Conservation (phyloP, 257 asterid species). For the Scutellaria barbata region DNA sequence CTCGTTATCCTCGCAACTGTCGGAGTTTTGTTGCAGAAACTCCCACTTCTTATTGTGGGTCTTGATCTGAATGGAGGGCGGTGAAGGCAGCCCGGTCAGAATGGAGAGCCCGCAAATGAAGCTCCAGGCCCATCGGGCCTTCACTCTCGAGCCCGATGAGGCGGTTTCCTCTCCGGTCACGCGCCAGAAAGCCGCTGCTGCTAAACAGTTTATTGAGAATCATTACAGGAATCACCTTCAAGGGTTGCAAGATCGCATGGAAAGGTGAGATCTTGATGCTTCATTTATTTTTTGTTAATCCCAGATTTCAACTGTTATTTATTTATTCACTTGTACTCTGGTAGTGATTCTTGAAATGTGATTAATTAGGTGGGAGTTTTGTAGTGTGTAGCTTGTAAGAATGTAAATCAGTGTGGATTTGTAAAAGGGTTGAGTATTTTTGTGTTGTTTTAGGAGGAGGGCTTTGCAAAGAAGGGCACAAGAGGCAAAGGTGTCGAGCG, state of each 20-base stretch:
- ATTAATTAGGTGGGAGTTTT: neutral
- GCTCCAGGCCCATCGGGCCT: slow-evolving; percentile 49
- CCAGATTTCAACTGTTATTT: slow-evolving; percentile 19
- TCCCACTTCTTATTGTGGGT: slow-evolving; percentile 13
- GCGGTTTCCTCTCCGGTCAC: slow-evolving; percentile 93
- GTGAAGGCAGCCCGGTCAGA: slow-evolving; percentile 60
- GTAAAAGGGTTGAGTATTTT: slow-evolving; percentile 7
- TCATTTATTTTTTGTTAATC: slow-evolving; percentile 7
- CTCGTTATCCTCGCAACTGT: slow-evolving; percentile 41
- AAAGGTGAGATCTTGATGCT: slow-evolving; percentile 55
- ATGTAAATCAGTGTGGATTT: slow-evolving; percentile 24
- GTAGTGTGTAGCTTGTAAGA: neutral
- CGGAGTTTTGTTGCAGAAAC: slow-evolving; percentile 35
- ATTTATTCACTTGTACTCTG: neutral
- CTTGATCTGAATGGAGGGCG: slow-evolving; percentile 65
- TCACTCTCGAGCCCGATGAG: slow-evolving; percentile 68
- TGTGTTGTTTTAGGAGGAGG: slow-evolving; percentile 63
- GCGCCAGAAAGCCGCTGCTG: slow-evolving; percentile 93
- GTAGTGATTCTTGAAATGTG: neutral
- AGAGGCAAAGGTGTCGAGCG: slow-evolving; percentile 80
- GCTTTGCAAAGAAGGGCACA: slow-evolving; percentile 86
- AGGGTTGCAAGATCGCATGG: slow-evolving; percentile 94
- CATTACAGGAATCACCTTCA: slow-evolving; percentile 91
- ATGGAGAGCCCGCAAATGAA: slow-evolving; percentile 51
- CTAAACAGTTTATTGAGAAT: slow-evolving; percentile 91